Base-by-base conservation (phyloP, 73 alveolate species). In the Durusdinium trenchii region DNA sequence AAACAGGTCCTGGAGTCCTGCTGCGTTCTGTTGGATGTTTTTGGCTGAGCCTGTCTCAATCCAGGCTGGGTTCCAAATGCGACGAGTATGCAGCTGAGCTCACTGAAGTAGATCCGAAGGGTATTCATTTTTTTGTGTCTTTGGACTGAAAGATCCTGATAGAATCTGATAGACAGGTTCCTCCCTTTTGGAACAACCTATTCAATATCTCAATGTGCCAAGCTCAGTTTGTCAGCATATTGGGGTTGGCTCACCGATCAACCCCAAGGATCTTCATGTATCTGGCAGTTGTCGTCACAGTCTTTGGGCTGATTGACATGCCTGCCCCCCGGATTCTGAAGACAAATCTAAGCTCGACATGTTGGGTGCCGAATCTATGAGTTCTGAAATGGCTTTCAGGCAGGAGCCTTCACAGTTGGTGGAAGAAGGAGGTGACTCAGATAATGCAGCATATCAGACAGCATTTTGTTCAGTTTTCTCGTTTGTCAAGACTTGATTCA, bases 111-210 rank as follows among this genome's bases (percentile, higher is more conserved):
- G 64, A 9, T n/a, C n/a, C n/a, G n/a, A n/a, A n/a, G n/a, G n/a
- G n/a, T n/a, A n/a, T n/a, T n/a, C n/a, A n/a, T n/a, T n/a, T 60
- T 23, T 60, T 60, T 16, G 69, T 60, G 73, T 23, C 0, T 60
- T 60, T 60, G 18, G 73, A 32, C 1, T 60, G 40, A 36, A 40
- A 6, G 40, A 28, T 28, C 28, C 16, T 79, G 90, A 26, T 23
- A 30, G 43, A 30, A 79, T 9, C 23, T 79, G 46, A 16, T 1
- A 35, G 89, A 36, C 46, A 89, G 96, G 96, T 89, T 9, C 96
- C 96, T 7, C 69, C 98, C 30, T 91, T 91, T 52, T 91, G 98
- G 98, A 91, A 91, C 78, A 91, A 67, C 47, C 84, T 91, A 75
- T 91, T 91, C 89, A 91, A 91, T 36, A 54, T 91, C 30, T 76